A percentile compares a stretch with the other conserved stretches of the same genome.
Evolutionary conservation across 169 alveolate species (phyloP).

Genomic region (Cryptosporidium parvum): DNA sequence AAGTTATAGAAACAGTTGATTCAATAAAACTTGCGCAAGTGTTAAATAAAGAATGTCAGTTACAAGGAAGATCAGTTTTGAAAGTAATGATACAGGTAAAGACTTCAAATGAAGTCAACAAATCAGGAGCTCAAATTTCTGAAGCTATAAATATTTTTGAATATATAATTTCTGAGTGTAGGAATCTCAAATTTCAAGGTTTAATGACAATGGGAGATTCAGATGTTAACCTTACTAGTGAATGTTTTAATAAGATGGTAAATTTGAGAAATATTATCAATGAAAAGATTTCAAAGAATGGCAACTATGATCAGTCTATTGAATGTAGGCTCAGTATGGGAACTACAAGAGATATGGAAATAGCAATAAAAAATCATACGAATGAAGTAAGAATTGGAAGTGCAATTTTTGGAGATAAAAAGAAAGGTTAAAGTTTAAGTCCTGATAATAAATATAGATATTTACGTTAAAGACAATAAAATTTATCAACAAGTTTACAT

Average conservation of each 20-base stretch:
- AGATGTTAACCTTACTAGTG: conserved; percentile 78
- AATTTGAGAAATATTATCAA: conserved; percentile 79
- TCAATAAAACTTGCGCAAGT: conserved; percentile 87
- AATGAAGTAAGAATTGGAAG: conserved; percentile 93
- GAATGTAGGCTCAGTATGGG: conserved; percentile 90
- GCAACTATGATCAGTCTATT: conserved; percentile 58
- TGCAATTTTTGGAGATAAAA: conserved; percentile 88
- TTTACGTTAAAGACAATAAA: background rate
- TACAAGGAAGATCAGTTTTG: conserved; percentile 75
- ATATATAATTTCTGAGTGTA: conserved; percentile 81
- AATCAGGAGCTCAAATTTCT: conserved; percentile 86
- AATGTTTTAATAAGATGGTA: conserved; percentile 82
- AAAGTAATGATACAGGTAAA: conserved; percentile 89
- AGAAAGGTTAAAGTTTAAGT: background rate
- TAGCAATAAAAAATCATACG: conserved; percentile 90
- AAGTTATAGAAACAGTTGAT: conserved; percentile 91
- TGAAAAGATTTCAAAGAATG: conserved; percentile 76
- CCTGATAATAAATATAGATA: background rate
- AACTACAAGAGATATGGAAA: conserved; percentile 91
- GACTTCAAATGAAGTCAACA: conserved; percentile 88
- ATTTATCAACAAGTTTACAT: background rate
- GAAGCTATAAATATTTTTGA: conserved; percentile 82
- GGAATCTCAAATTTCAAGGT: conserved; percentile 88
- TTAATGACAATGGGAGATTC: conserved; percentile 89
- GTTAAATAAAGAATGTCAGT: conserved; percentile 83